Percentiles rank a stretch among this genome's conserved stretches.
phyloP scores from a whole-genome alignment of 2,329 filamentous ascomycete genomes.

The Septoria petroselini region DNA sequence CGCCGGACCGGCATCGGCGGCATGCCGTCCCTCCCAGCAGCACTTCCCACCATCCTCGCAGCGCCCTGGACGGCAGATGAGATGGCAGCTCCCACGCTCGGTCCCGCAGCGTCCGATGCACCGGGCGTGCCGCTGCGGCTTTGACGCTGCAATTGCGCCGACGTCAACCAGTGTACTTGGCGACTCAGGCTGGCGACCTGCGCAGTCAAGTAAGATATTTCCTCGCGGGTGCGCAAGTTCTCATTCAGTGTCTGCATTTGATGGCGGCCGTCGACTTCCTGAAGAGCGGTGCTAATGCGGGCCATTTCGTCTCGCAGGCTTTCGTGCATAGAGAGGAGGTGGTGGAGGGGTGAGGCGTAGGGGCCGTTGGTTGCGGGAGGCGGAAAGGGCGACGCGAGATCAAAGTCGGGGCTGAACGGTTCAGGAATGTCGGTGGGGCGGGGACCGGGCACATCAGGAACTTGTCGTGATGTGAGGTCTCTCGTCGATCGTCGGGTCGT shows the following conservation, averaged over 20 bases:
- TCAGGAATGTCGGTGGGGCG: slow-evolving; percentile 27
- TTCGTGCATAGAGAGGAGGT: slow-evolving; percentile 60
- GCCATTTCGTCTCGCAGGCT: slow-evolving; percentile 58
- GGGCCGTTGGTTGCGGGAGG: slow-evolving; percentile 34
- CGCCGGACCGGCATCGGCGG: slow-evolving; percentile 27
- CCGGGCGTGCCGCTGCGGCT: slow-evolving; percentile 22
- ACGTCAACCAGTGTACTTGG: slow-evolving; percentile 63
- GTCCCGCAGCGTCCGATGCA: slow-evolving; percentile 17
- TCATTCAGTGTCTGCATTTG: slow-evolving; percentile 64
- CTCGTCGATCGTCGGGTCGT: neutral
- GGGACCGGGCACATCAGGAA: slow-evolving; percentile 22
- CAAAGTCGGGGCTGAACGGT: slow-evolving; percentile 30
- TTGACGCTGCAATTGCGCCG: slow-evolving; percentile 51
- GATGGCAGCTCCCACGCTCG: slow-evolving; percentile 32
- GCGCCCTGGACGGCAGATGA: slow-evolving; percentile 33
- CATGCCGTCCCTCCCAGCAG: slow-evolving; percentile 16
- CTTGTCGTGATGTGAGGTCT: slow-evolving; percentile 15
- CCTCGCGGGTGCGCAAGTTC: slow-evolving; percentile 59
- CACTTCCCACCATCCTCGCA: slow-evolving; percentile 29
- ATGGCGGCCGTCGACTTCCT: slow-evolving; percentile 58
- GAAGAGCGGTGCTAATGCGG: slow-evolving; percentile 54
- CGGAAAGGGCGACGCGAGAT: slow-evolving; percentile 30
- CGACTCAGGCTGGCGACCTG: slow-evolving; percentile 58
- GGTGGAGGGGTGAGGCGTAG: slow-evolving; percentile 52
- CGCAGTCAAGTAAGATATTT: slow-evolving; percentile 60